Evolutionary conservation across 108 stramenopile species (phyloP), one percentile per base, ranked within the genome.

Genomic region (Mediolabrus comicus): DNA sequence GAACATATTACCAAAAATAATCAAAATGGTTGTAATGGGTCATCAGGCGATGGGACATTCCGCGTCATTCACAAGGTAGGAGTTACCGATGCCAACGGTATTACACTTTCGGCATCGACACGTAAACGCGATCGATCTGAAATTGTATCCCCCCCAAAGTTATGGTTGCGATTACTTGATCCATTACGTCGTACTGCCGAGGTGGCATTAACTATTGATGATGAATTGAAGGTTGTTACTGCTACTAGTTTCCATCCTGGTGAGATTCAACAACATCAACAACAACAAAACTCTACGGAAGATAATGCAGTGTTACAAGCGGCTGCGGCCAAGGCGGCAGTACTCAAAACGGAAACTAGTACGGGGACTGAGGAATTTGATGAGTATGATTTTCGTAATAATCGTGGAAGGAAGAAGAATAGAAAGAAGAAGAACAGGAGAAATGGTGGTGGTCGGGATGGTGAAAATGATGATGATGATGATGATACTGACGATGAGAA

Each of bases 331-430:
- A 66, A 61, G 59, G 60, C 58, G 43, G 62, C 73, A 6, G 54
- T 84, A 4, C 69, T 94, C 17, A 91, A 88, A 38, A 94, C 90
- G 0, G 93, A 94, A 71, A 91, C 93, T 14, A 87, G 84, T 52
- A 80, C 83, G 17, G 68, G 80, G 6, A 80, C 68, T 22, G 89
- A 91, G 38, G 90, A 94, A 13, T 77, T 94, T 34, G 77, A 86
- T 32, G 93, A 91, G 24, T 85, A 85, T 64, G 66, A 85, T 52
- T 94, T 77, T 71, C 74, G 77, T 16, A 78, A 74, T 66, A 76
- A 85, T 72, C 77, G 86, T 30, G 54, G 51, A 11, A 46, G 68
- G 19, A 24, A 43, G 72, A 33, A 60, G 33, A 54, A 33, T 34
- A 9, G 25, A n/a, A 3, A 61, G 17, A 32, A 76, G 72, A 32